Conservation (phyloP, 2,329 filamentous ascomycete genomes). For the Aureobasidium musti region DNA sequence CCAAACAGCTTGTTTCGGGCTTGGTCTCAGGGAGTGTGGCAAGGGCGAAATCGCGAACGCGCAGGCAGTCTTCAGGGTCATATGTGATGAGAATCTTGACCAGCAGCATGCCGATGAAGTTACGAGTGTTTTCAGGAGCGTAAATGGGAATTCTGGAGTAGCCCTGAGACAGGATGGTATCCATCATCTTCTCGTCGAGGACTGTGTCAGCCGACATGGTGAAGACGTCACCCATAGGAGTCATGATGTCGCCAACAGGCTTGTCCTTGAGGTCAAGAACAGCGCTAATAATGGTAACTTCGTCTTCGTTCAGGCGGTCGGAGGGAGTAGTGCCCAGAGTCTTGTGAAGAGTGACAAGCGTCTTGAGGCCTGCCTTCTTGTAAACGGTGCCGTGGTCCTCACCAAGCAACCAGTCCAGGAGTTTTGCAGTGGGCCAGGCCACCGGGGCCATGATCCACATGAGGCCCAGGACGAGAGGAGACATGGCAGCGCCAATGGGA, state of each 20-base stretch:
- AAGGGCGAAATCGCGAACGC: slow-evolving; percentile 85
- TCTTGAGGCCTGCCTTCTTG: slow-evolving; percentile 97
- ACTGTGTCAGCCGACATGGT: slow-evolving; percentile 95
- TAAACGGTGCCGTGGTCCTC: slow-evolving; percentile 96
- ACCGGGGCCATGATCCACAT: slow-evolving; percentile 93
- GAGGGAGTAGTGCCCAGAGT: slow-evolving; percentile 78
- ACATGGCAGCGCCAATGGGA: slow-evolving; percentile 91
- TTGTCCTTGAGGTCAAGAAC: slow-evolving; percentile 97
- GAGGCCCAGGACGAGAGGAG: slow-evolving; percentile 78
- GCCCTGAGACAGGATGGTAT: slow-evolving; percentile 85
- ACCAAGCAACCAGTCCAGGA: slow-evolving; percentile 89
- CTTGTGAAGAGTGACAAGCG: slow-evolving; percentile 90
- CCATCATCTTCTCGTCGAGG: slow-evolving; percentile 91
- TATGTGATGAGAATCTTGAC: slow-evolving; percentile 99
- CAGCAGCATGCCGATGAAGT: slow-evolving; percentile 96
- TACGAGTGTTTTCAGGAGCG: slow-evolving; percentile 74
- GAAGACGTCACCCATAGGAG: slow-evolving; percentile 96
- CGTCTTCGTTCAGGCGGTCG: slow-evolving; percentile 91
- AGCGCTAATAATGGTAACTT: slow-evolving; percentile 97
- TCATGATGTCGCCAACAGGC: slow-evolving; percentile 94
- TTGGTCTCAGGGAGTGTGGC: slow-evolving; percentile 93
- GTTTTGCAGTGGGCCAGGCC: slow-evolving; percentile 92
- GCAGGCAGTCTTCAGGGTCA: slow-evolving; percentile 87
- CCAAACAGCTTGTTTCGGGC: slow-evolving; percentile 92
- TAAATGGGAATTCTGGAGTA: slow-evolving; percentile 97